phyloP scores from a whole-genome alignment of 2,329 filamentous ascomycete species.

The Sarocladium strictum region DNA sequence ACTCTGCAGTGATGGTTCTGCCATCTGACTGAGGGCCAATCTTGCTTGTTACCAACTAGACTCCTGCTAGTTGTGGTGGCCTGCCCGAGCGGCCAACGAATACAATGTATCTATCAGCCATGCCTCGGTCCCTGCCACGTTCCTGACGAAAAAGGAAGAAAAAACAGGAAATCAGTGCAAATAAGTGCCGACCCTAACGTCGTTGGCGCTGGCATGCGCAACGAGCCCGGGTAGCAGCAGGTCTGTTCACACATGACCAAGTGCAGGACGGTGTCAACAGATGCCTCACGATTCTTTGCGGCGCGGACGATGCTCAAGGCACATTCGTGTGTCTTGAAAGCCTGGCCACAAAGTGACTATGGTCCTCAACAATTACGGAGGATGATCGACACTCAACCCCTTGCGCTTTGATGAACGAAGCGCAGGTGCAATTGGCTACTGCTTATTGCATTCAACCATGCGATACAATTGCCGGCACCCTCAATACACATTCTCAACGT shows the following conservation, averaged over 20 bases:
- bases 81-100: conserved; percentile 51
- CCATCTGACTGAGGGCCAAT: conserved; percentile 57
- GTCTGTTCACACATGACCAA: conserved; percentile 33
- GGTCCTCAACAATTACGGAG: conserved; percentile 53
- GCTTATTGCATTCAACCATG: conserved; percentile 25
- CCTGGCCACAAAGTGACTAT: conserved; percentile 40
- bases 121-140: conserved; percentile 69
- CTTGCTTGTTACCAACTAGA: conserved; percentile 72
- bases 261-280: conserved; percentile 32
- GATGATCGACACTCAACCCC: conserved; percentile 49
- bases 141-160: conserved; percentile 56
- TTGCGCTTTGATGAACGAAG: conserved; percentile 47
- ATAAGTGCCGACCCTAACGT: conserved; percentile 29
- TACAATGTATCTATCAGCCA: conserved; percentile 61
- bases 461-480: conserved; percentile 31
- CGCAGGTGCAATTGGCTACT: conserved; percentile 35
- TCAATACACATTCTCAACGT: conserved; percentile 50
- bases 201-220: conserved; percentile 51
- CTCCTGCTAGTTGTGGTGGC: too few relatives aligned
- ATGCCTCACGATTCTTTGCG: conserved; percentile 47
- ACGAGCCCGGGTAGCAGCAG: conserved; percentile 29
- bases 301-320: conserved; percentile 44
- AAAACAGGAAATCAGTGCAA: too few relatives aligned
- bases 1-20: conserved; percentile 56
- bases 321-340: conserved; percentile 43